Evolutionary conservation across 202 grass and related monocot genomes (phyloP).

Genomic region (Setaria viridis): DNA sequence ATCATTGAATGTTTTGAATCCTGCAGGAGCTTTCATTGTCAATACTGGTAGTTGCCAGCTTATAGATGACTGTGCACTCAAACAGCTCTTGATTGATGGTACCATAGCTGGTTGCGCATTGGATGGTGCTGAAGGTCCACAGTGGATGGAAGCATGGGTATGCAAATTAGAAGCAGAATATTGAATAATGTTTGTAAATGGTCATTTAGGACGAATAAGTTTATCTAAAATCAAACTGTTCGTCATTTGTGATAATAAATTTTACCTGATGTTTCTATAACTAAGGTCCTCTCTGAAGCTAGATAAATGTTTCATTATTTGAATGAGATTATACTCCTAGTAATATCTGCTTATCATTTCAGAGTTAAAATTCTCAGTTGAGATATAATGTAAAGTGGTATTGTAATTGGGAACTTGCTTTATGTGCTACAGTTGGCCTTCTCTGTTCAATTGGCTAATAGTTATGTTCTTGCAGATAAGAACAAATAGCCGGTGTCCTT

Average conservation of each 20-base stretch:
- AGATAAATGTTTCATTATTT: constrained; percentile 19
- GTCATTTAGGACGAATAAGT: constrained; percentile 29
- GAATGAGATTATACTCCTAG: not conserved
- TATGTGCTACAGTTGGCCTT: not conserved
- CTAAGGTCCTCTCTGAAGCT: constrained; percentile 12
- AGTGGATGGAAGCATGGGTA: constrained; percentile 99
- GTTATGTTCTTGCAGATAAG: not conserved
- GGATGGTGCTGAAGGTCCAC: constrained; percentile 93
- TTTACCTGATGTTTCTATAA: constrained; percentile 7
- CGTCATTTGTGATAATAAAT: constrained; percentile 29
- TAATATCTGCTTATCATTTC: not conserved
- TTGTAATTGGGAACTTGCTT: not conserved
- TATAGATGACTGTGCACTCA: constrained; percentile 93
- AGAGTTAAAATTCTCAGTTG: constrained; percentile 13
- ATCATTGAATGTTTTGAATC: constrained; percentile 9
- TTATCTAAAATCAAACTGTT: constrained; percentile 34
- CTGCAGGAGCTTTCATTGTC: constrained; percentile 85
- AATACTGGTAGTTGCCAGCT: constrained; percentile 94
- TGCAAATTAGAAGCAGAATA: constrained; percentile 52
- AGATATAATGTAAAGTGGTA: not conserved
- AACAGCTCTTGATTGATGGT: constrained; percentile 90
- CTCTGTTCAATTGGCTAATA: constrained; percentile 1
- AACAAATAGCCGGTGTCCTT: not conserved
- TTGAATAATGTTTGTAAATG: constrained; percentile 38
- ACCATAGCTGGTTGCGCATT: constrained; percentile 91